Conservation (phyloP, 2,329 filamentous ascomycete species). For the Sarocladium strictum region DNA sequence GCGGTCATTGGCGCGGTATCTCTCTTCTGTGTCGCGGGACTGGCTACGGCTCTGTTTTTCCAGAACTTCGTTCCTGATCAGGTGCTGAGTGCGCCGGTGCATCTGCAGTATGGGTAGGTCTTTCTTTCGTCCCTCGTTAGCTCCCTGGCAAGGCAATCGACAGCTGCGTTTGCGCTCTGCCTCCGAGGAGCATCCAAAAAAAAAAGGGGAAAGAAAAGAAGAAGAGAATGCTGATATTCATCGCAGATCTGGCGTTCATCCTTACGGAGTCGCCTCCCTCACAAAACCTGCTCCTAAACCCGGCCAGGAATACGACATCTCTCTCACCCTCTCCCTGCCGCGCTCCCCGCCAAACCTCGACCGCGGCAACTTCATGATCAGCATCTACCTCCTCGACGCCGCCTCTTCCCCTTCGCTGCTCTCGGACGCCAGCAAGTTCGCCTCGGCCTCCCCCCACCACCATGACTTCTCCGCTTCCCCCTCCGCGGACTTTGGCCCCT, state of each 20-base stretch:
- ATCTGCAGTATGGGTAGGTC: constrained; percentile 54
- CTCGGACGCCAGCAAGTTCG: constrained; percentile 22
- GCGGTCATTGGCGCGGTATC: constrained; percentile 34
- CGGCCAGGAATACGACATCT: constrained; percentile 79
- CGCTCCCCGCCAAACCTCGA: constrained; percentile 69
- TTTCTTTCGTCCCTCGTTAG: no score
- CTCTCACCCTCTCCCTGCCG: constrained; percentile 69
- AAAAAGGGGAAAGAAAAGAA: no score
- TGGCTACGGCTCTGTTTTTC: constrained; percentile 49
- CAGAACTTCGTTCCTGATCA: constrained; percentile 51
- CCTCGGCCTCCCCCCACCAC: constrained; percentile 18
- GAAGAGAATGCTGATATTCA: no score
- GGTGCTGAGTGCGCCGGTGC: constrained; percentile 44
- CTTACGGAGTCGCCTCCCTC: constrained; percentile 45
- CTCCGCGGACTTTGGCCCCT: not conserved
- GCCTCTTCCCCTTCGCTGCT: constrained; percentile 20
- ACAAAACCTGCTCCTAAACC: constrained; percentile 51
- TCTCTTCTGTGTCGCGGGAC: constrained; percentile 40
- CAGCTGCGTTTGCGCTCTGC: no score
- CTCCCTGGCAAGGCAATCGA: no score
- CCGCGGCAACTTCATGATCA: constrained; percentile 92
- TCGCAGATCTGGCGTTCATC: constrained; percentile 44
- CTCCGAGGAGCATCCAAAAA: no score
- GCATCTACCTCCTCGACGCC: constrained; percentile 60
- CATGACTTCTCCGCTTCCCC: not conserved